Evolutionary conservation across 441 rosid species (phyloP).

Genomic region (Sinapis alba): DNA sequence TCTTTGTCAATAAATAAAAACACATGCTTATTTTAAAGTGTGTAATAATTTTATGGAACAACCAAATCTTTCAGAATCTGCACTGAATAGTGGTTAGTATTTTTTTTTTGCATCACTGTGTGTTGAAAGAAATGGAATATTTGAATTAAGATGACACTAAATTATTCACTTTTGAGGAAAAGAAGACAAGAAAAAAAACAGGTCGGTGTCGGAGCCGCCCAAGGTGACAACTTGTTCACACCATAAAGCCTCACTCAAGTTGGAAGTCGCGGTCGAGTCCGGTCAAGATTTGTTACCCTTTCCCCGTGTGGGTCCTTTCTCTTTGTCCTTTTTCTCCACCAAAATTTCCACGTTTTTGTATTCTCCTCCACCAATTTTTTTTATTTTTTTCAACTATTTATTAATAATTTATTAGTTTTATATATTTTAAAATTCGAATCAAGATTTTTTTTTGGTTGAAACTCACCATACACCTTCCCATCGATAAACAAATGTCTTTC

Average conservation of each 20-base stretch:
- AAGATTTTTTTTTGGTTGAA: background rate
- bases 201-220: constrained; percentile 45
- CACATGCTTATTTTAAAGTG: background rate
- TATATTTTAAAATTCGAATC: background rate
- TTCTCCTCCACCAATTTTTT: background rate
- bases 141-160: background rate
- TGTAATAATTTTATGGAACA: background rate
- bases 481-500: background rate
- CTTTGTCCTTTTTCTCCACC: background rate
- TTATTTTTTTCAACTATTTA: background rate
- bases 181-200: background rate
- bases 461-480: background rate
- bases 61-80: constrained; percentile 5
- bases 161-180: background rate
- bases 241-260: constrained; percentile 18
- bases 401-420: background rate
- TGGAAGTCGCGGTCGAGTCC: constrained; percentile 46
- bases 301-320: constrained; percentile 32
- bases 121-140: background rate
- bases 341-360: constrained; percentile 29
- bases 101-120: background rate
- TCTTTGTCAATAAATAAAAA: background rate
- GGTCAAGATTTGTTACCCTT: constrained; percentile 37
- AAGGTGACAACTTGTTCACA: constrained; percentile 41
- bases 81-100: constrained; percentile 4